Conservation (phyloP, 2,329 filamentous ascomycete genomes). For the Lasiodiplodia citricola region DNA sequence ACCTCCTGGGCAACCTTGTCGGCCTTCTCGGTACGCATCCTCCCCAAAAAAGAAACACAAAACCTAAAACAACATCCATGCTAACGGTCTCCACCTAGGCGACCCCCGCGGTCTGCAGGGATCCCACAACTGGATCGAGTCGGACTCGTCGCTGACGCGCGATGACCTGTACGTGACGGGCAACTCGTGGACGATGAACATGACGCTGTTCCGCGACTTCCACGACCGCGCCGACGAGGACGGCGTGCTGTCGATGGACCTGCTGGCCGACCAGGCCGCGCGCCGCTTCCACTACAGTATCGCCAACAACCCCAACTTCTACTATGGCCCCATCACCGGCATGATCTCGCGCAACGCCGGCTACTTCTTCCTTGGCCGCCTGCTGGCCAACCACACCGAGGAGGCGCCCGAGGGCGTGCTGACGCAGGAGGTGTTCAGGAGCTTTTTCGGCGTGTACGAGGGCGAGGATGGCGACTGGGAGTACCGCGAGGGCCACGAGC, state of each 20-base stretch:
- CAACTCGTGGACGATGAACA: slow-evolving; percentile 58
- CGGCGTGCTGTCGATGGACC: slow-evolving; percentile 35
- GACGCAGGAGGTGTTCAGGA: slow-evolving; percentile 45
- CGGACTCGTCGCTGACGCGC: slow-evolving; percentile 59
- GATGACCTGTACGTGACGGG: slow-evolving; percentile 59
- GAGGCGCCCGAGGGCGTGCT: slow-evolving; percentile 40
- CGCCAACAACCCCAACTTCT: slow-evolving; percentile 58
- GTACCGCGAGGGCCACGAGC: slow-evolving; percentile 53
- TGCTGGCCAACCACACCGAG: slow-evolving; percentile 45
- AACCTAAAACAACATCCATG: slow-evolving; percentile 22
- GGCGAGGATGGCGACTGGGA: slow-evolving; percentile 47
- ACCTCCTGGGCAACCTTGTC: slow-evolving; percentile 43
- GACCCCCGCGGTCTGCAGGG: slow-evolving; percentile 55
- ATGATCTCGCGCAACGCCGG: slow-evolving; percentile 56
- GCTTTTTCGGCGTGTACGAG: slow-evolving; percentile 55
- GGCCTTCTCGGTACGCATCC: slow-evolving; percentile 48
- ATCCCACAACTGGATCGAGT: slow-evolving; percentile 63
- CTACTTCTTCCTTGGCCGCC: slow-evolving; percentile 35
- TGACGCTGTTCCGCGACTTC: slow-evolving; percentile 57
- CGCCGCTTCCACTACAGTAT: slow-evolving; percentile 54
- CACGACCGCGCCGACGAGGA: slow-evolving; percentile 40
- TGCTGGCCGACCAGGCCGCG: slow-evolving; percentile 35
- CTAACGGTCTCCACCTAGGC: slow-evolving; percentile 32
- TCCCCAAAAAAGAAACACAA: slow-evolving; percentile 5
- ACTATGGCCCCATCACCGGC: slow-evolving; percentile 59